Evolutionary conservation across 1,284 basidiomycete species (phyloP).

Genomic region (Pseudozyma flocculosa): DNA sequence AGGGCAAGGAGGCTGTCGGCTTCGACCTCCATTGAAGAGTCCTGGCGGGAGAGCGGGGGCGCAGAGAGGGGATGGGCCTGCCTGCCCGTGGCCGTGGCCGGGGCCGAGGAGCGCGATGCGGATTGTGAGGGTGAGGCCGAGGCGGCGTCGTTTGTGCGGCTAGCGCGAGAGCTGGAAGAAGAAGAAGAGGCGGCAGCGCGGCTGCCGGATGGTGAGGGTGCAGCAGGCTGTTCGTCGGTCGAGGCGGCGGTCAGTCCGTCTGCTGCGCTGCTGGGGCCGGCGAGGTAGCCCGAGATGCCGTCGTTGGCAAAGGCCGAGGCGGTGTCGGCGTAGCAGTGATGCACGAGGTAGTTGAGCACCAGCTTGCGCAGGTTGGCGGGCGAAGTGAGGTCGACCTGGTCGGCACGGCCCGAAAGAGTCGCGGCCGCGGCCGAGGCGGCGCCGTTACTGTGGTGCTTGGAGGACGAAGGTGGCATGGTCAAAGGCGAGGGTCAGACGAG

Average conservation of each 20-base stretch:
- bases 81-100: constrained; percentile 3
- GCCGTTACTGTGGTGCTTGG: no score
- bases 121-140: no score
- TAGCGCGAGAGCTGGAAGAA: no score
- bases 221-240: no score
- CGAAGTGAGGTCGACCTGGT: constrained; percentile 31
- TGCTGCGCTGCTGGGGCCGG: background rate
- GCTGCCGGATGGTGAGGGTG: no score
- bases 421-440: background rate
- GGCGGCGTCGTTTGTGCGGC: no score
- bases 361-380: constrained; percentile 62
- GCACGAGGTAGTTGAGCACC: constrained; percentile 76
- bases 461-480: no score
- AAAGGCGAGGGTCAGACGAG: no score
- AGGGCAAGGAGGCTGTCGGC: constrained; percentile 40
- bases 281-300: constrained; percentile 57
- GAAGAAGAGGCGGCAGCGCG: no score
- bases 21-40: constrained; percentile 47
- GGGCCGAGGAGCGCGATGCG: no score
- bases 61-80: constrained; percentile 44
- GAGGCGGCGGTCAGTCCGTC: no score
- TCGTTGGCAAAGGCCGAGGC: constrained; percentile 72
- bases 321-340: constrained; percentile 71
- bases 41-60: constrained; percentile 40
- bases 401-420: constrained; percentile 5